These are phyloP conservation scores for Roridomyces roridus DNA, from an alignment of 768 basidiomycete species.

Conservation along the genomic window DNA sequence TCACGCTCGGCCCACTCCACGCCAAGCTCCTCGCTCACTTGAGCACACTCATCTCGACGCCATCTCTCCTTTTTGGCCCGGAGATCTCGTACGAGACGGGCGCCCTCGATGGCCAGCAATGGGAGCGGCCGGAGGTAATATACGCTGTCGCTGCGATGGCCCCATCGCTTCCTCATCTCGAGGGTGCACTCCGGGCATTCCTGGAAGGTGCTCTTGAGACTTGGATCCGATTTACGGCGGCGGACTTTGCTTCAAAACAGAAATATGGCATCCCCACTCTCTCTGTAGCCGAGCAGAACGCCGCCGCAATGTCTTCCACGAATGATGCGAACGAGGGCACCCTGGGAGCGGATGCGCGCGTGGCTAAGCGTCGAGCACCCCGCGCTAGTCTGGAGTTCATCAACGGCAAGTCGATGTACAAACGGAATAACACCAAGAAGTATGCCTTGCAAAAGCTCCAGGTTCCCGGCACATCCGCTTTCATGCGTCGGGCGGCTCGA, in stretches of 20 bases:
- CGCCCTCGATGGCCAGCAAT: constrained; percentile 1
- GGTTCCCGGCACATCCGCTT: background rate
- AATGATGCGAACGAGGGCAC: constrained; percentile 13
- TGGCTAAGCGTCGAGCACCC: constrained; percentile 3
- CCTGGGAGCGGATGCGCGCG: constrained; percentile 30
- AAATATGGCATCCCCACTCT: background rate
- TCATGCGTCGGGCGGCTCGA: background rate
- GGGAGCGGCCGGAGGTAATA: constrained; percentile 13
- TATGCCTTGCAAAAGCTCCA: background rate
- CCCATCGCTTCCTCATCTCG: background rate
- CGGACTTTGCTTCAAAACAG: background rate
- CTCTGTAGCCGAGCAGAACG: background rate
- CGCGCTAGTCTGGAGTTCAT: constrained; percentile 7
- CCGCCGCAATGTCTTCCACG: constrained; percentile 1
- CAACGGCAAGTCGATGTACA: constrained; percentile 11
- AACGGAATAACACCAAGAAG: background rate
- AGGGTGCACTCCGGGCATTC: constrained; percentile 22
- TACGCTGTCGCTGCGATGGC: background rate
- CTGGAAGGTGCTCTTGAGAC: constrained; percentile 18
- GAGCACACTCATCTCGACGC: background rate
- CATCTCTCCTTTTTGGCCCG: background rate
- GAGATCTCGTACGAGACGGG: background rate
- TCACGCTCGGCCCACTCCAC: constrained; percentile 36
- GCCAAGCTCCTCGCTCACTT: constrained; percentile 19
- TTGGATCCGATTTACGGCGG: constrained; percentile 14